Conservation (phyloP, 2,329 filamentous ascomycete genomes). For the Coniella vitis region DNA sequence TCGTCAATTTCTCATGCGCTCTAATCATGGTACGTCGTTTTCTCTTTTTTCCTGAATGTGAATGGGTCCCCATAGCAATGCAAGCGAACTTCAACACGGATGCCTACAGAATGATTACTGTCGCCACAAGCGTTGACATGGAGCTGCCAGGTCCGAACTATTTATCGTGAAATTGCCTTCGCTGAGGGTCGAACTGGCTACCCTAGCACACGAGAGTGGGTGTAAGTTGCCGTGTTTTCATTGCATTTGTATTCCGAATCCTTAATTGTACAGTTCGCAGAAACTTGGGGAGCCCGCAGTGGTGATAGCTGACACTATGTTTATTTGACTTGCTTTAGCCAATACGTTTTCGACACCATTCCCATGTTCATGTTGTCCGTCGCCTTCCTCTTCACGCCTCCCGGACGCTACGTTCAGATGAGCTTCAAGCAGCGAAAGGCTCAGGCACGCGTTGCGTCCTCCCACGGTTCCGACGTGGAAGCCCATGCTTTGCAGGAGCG, state of each 20-base stretch:
- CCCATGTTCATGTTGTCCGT: conserved; percentile 24
- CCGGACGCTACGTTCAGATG: conserved; percentile 27
- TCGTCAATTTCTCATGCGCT: conserved; percentile 23
- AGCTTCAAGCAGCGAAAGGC: conserved; percentile 24
- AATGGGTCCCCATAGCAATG: no score
- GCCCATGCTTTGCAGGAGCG: conserved; percentile 2
- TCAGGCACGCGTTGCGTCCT: background rate
- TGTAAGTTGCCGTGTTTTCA: conserved; percentile 20
- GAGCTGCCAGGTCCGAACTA: conserved; percentile 17
- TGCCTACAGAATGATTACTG: no score
- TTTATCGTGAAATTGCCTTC: conserved; percentile 13
- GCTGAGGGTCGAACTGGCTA: conserved; percentile 20
- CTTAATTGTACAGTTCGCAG: no score
- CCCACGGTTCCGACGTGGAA: conserved; percentile 4
- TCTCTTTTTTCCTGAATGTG: no score
- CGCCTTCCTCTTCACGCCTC: conserved; percentile 24
- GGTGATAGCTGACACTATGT: conserved; percentile 7
- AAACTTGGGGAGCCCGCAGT: no score
- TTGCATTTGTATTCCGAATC: background rate
- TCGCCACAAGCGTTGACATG: background rate
- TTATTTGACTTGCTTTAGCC: conserved; percentile 13
- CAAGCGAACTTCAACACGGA: no score
- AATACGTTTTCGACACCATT: conserved; percentile 27
- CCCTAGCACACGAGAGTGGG: conserved; percentile 23
- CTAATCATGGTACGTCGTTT: conserved; percentile 24